phyloP scores from a whole-genome alignment of 2,329 filamentous ascomycete genomes.

The Passalora sequoiae region DNA sequence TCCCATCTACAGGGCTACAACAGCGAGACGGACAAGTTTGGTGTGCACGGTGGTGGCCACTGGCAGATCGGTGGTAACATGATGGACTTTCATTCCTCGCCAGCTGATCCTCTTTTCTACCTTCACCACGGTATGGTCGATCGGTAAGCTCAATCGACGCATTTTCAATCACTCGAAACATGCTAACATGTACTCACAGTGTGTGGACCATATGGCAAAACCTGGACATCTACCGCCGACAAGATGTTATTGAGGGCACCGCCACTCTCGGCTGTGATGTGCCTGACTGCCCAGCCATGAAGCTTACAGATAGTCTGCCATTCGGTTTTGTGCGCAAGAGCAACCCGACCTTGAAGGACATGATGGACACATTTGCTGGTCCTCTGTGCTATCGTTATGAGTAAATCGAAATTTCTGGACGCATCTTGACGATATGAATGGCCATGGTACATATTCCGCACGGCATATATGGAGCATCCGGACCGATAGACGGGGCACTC shows the following conservation, averaged over 20 bases:
- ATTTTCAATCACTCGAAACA: conserved; percentile 10
- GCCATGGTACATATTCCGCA: too few relatives aligned
- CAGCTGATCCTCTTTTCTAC: conserved; percentile 47
- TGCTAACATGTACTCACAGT: conserved; percentile 38
- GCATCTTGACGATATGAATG: too few relatives aligned
- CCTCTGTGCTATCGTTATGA: conserved; percentile 33
- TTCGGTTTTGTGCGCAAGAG: conserved; percentile 29
- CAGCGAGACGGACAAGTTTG: conserved; percentile 28
- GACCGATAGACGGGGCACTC: too few relatives aligned
- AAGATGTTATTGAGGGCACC: conserved; percentile 40
- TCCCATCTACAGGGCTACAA: conserved; percentile 28
- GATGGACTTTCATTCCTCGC: conserved; percentile 43
- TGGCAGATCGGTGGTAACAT: conserved; percentile 45
- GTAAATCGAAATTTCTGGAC: conserved; percentile 10
- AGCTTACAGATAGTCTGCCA: conserved; percentile 40
- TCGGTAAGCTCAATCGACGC: neutral
- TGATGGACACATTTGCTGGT: conserved; percentile 32
- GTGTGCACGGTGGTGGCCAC: conserved; percentile 44
- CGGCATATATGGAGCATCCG: too few relatives aligned
- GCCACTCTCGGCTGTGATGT: conserved; percentile 41
- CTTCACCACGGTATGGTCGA: conserved; percentile 21
- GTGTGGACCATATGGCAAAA: conserved; percentile 50
- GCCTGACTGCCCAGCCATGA: conserved; percentile 43
- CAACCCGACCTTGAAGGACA: conserved; percentile 24
- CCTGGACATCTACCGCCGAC: conserved; percentile 37